Evolutionary conservation across 2,329 filamentous ascomycete species (phyloP), one percentile per base, ranked within the genome.

Genomic region (Coniella vitis): DNA sequence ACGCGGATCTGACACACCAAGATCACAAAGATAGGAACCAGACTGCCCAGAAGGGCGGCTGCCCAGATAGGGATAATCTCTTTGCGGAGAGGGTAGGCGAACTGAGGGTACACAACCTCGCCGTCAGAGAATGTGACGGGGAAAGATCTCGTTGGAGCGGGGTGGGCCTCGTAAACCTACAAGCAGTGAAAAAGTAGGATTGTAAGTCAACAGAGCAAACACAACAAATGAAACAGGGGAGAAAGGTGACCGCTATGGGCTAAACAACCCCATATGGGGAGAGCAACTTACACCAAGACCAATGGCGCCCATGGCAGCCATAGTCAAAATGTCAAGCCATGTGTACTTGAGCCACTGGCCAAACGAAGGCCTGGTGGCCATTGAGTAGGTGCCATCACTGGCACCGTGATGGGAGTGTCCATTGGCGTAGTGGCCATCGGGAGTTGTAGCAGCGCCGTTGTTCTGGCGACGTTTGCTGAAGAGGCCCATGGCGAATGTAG

Each of bases 11-110:
- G 84, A 67, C 82, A 76, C 47, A 81, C 56, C 3, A 86, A 65
- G 57, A 89, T 79, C 61, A 85, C 65, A 53, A 71, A 62, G 57
- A 88, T 83, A 8, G 86, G 84, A 20, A 88, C 68, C 2, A 87
- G 61, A 25, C 75, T 69, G 13, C 78, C 82, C 16, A 88, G 69
- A 16, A 89, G 64, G 1, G 84, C 84, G 9, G 84, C 83, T 1
- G 78, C 71, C 79, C 79, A 87, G 59, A 86, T 87, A 20, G 85
- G 84, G 7, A 88, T 64, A 59, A 87, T 84, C 57, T 87, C 82
- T 38, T 83, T 77, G 52, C 84, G 79, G 20, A 86, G 64, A 1
- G 84, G 83, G 60, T 86, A 87, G 22, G 82, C 83, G 56, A 87
- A 86, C 52, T 87, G 61, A 0, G 85, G 84, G 55, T 82, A 78